A percentile compares a stretch with the other conserved stretches of the same genome.
phyloP scores from a whole-genome alignment of 2,329 filamentous ascomycete genomes.

The Mollisiaceae sp. region DNA sequence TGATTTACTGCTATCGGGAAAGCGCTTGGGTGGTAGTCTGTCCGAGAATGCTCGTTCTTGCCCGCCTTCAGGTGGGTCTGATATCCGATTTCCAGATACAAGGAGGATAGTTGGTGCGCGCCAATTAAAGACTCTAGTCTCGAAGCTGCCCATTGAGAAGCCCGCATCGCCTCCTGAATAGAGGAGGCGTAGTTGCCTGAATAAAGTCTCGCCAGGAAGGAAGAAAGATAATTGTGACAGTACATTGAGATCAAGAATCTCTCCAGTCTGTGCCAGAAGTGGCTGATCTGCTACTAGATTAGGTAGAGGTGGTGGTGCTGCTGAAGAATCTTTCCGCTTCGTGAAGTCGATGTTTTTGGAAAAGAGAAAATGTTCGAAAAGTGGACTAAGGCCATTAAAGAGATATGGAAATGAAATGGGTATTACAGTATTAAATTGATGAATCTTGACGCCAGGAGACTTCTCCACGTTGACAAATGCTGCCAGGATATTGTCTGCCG shows the following conservation, averaged over 20 bases:
- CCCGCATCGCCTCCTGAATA: constrained; percentile 74
- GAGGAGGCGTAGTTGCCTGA: constrained; percentile 67
- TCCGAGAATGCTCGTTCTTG: constrained; percentile 63
- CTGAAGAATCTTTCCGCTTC: constrained; percentile 40
- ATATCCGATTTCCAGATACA: constrained; percentile 67
- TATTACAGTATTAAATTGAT: constrained; percentile 64
- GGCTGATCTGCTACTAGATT: constrained; percentile 37
- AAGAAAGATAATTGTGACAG: constrained; percentile 77
- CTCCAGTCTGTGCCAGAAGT: constrained; percentile 59
- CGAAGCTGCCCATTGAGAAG: constrained; percentile 79
- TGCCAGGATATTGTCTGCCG: constrained; percentile 68
- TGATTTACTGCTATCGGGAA: constrained; percentile 56
- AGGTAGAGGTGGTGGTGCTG: constrained; percentile 23
- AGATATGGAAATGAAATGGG: constrained; percentile 67
- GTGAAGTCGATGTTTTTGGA: constrained; percentile 72
- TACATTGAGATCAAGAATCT: constrained; percentile 68
- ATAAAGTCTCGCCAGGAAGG: constrained; percentile 67
- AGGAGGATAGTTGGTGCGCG: constrained; percentile 74
- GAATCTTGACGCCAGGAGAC: constrained; percentile 65
- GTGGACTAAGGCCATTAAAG: constrained; percentile 68
- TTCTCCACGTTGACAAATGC: constrained; percentile 70
- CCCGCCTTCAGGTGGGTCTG: constrained; percentile 53
- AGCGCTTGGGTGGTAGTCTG: constrained; percentile 66
- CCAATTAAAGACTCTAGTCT: constrained; percentile 79
- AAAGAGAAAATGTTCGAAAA: constrained; percentile 80